Evolutionary conservation across 2,329 filamentous ascomycete species (phyloP).

Genomic region (Fusarium hainanense): DNA sequence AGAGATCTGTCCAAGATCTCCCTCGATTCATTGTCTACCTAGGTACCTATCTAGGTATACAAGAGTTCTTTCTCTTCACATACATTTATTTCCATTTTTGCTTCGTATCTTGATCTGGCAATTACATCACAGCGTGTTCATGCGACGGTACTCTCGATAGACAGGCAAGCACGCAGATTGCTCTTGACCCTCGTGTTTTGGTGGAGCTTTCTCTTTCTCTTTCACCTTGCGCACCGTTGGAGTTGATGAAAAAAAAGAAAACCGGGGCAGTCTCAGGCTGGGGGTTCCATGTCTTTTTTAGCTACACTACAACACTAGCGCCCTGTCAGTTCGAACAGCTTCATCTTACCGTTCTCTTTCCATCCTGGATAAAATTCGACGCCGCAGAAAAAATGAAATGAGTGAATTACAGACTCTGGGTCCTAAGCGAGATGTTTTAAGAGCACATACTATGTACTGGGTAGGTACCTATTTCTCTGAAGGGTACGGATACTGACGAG

Average conservation of each 20-base stretch:
- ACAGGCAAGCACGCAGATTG: not conserved
- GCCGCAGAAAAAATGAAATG: not conserved
- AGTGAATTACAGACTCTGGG: not conserved
- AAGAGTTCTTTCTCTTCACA: not conserved
- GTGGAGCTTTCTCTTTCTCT: constrained; percentile 7
- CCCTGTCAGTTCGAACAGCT: constrained; percentile 7
- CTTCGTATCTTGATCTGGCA: not conserved
- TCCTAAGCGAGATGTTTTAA: not conserved
- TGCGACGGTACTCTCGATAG: not conserved
- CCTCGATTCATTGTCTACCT: not conserved
- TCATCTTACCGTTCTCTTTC: constrained; percentile 11
- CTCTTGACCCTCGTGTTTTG: constrained; percentile 2
- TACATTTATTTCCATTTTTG: not conserved
- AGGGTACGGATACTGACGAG: not conserved
- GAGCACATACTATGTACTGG: not conserved
- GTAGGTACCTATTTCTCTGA: not conserved
- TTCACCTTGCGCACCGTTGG: constrained; percentile 27
- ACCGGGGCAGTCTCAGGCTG: constrained; percentile 30
- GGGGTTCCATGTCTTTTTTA: constrained; percentile 28
- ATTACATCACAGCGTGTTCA: not conserved
- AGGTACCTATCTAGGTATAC: no score
- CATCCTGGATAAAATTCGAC: not conserved
- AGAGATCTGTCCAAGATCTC: not conserved
- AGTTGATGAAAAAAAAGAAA: constrained; percentile 9
- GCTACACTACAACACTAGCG: not conserved